Percentiles rank a stretch among this genome's conserved stretches.
Conservation (phyloP, 2,329 filamentous ascomycete species). For the Elsinoe perseae region DNA sequence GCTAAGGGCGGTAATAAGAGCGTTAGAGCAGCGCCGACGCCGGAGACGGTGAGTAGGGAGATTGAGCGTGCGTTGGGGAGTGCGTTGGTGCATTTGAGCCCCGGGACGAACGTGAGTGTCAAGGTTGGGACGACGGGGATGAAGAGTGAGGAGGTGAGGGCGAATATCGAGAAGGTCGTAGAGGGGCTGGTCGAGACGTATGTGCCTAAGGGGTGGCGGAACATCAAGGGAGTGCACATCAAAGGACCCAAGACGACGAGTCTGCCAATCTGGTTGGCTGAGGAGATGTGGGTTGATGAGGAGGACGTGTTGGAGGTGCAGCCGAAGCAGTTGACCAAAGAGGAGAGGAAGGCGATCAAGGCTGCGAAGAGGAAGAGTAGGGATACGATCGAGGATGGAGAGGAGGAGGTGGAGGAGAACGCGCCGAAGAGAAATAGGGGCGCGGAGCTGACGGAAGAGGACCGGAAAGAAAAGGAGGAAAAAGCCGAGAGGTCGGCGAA, state of each 20-base stretch:
- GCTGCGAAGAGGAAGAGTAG: slow-evolving; percentile 25
- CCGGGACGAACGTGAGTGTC: slow-evolving; percentile 71
- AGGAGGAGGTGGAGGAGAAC: slow-evolving; percentile 20
- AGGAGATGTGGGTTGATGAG: slow-evolving; percentile 81
- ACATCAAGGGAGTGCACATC: slow-evolving; percentile 75
- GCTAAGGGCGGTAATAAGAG: slow-evolving; percentile 32
- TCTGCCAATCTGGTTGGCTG: slow-evolving; percentile 88
- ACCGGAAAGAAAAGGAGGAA: slow-evolving; percentile 30
- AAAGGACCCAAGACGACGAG: slow-evolving; percentile 84
- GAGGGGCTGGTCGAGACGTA: slow-evolving; percentile 65
- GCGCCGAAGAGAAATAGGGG: slow-evolving; percentile 20
- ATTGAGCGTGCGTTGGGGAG: slow-evolving; percentile 65
- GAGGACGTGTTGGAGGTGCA: slow-evolving; percentile 53
- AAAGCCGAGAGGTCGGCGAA: slow-evolving; percentile 17
- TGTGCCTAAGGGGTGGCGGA: slow-evolving; percentile 79
- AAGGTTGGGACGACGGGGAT: slow-evolving; percentile 70
- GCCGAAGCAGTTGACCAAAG: slow-evolving; percentile 23
- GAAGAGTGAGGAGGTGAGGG: slow-evolving; percentile 65
- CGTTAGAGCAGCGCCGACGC: slow-evolving; percentile 44
- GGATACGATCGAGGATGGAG: slow-evolving; percentile 22
- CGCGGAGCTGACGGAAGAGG: slow-evolving; percentile 20
- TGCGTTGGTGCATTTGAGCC: slow-evolving; percentile 73
- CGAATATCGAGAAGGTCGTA: slow-evolving; percentile 70
- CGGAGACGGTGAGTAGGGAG: slow-evolving; percentile 66
- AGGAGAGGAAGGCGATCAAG: slow-evolving; percentile 23